phyloP scores from a whole-genome alignment of 192 early-diverging fungal species.

The Allomyces macrogynus region DNA sequence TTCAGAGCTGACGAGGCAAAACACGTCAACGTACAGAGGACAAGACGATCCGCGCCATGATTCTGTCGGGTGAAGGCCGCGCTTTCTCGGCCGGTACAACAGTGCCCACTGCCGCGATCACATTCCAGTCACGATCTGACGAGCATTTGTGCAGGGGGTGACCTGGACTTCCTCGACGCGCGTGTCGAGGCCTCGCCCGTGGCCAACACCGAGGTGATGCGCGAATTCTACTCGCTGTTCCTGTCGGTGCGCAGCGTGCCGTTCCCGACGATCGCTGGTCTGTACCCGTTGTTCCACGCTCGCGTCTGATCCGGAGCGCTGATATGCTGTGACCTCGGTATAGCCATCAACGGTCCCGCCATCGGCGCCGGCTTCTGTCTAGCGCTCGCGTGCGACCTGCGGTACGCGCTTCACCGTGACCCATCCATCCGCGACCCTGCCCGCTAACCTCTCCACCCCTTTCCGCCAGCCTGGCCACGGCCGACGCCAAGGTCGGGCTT shows the following conservation, averaged over 20 bases:
- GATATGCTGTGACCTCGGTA: no score
- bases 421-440: no score
- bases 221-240: conserved; percentile 12
- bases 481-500: conserved; percentile 8
- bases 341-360: conserved; percentile 9
- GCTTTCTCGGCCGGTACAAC: conserved; percentile 2
- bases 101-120: not conserved
- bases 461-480: conserved; percentile 1
- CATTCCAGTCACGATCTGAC: not conserved
- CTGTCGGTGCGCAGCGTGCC: conserved; percentile 7
- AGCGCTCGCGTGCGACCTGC: conserved; percentile 9
- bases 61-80: conserved; percentile 6
- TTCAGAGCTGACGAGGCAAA: no score
- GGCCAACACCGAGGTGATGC: conserved; percentile 10
- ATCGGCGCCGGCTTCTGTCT: conserved; percentile 12
- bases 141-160: conserved; percentile 6
- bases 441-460: no score
- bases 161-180: conserved; percentile 7
- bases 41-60: conserved; percentile 1
- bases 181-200: conserved; percentile 3
- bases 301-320: no score
- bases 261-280: conserved; percentile 6
- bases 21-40: not conserved
- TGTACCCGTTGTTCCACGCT: not conserved
- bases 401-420: not conserved